Evolutionary conservation across 352 stramenopile genomes (phyloP).

Genomic region (Aphanomyces astaci): DNA sequence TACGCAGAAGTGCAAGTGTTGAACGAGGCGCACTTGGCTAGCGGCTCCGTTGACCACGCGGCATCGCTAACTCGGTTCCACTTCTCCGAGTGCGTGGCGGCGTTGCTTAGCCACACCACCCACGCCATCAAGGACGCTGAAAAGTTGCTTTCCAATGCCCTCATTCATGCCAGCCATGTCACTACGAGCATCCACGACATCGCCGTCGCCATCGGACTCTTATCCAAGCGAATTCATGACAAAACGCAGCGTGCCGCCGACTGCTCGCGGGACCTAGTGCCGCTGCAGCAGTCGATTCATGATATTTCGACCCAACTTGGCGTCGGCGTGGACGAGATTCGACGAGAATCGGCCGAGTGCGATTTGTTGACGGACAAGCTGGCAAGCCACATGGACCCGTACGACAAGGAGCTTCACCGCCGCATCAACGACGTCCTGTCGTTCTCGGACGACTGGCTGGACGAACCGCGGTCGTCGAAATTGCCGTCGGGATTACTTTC

Average conservation of each 20-base stretch:
- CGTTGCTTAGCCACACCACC: not conserved
- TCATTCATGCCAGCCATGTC: not conserved
- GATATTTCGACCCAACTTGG: not conserved
- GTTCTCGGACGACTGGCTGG: not conserved
- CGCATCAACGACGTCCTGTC: not conserved
- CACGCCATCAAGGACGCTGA: not conserved
- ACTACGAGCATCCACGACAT: not conserved
- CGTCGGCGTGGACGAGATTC: not conserved
- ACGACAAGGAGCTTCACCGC: not conserved
- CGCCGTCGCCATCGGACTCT: not conserved
- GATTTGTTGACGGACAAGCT: not conserved
- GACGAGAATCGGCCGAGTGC: not conserved
- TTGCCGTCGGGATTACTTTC: not conserved
- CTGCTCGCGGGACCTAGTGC: not conserved
- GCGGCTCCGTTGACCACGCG: not conserved
- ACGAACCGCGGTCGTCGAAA: not conserved
- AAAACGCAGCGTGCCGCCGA: not conserved
- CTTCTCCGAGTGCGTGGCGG: not conserved
- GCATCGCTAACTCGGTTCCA: not conserved
- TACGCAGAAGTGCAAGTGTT: constrained; percentile 2
- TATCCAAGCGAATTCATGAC: not conserved
- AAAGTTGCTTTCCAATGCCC: not conserved
- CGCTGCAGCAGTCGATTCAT: not conserved
- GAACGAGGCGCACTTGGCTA: not conserved
- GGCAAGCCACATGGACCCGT: not conserved